phyloP scores from a whole-genome alignment of 73 alveolate species.

The Symbiodinium pilosum region DNA sequence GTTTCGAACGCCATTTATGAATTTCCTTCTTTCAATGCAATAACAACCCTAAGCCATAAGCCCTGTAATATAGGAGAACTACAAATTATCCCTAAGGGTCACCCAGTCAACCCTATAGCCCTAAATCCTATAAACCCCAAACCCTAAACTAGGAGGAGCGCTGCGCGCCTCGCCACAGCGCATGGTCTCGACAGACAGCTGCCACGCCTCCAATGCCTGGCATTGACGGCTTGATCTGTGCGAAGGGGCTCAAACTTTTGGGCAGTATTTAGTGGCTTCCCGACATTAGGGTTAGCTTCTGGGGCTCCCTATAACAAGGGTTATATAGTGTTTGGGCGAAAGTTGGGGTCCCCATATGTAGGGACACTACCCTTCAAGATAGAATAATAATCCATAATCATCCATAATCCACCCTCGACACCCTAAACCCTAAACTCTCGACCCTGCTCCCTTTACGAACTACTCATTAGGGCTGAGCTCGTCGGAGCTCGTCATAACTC shows the following conservation, averaged over 20 bases:
- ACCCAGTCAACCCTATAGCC: neutral
- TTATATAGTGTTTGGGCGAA: too few relatives aligned
- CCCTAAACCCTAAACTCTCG: neutral
- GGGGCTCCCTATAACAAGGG: too few relatives aligned
- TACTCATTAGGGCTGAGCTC: too few relatives aligned
- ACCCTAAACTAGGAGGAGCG: neutral
- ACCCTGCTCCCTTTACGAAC: neutral
- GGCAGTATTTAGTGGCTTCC: neutral
- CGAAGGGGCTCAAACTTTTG: neutral
- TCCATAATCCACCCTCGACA: neutral
- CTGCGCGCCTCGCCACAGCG: constrained; percentile 48
- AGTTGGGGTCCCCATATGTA: too few relatives aligned
- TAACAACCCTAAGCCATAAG: too few relatives aligned
- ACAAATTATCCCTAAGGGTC: neutral
- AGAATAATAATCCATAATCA: neutral
- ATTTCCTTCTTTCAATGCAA: too few relatives aligned
- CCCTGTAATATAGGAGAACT: too few relatives aligned
- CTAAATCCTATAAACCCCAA: neutral
- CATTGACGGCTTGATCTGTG: neutral
- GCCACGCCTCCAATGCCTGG: constrained; percentile 48
- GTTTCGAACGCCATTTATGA: too few relatives aligned
- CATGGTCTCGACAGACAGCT: constrained; percentile 54
- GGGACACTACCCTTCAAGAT: too few relatives aligned
- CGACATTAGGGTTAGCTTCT: too few relatives aligned
- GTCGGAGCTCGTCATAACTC: too few relatives aligned